Conservation (phyloP, 192 early-diverging fungal species). For the Entomortierella lignicola region DNA sequence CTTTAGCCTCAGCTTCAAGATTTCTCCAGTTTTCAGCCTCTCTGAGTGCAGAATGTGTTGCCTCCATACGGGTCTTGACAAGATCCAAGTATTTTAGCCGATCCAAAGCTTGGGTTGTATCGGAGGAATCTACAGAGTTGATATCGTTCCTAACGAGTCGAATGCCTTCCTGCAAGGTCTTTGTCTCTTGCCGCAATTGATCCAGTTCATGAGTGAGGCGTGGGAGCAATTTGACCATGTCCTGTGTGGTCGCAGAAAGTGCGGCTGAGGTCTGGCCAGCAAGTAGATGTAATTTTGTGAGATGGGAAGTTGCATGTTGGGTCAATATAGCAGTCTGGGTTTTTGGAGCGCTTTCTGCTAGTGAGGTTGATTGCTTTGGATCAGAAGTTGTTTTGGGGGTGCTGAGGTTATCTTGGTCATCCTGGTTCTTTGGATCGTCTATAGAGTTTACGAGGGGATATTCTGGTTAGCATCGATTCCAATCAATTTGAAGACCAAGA, state of each 20-base stretch:
- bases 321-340: conserved; percentile 33
- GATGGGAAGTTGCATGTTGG: conserved; percentile 62
- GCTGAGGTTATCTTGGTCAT: background rate
- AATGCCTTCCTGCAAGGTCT: conserved; percentile 58
- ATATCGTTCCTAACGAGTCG: conserved; percentile 57
- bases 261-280: conserved; percentile 66
- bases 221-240: conserved; percentile 69
- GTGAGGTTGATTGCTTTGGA: conserved; percentile 21
- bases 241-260: conserved; percentile 65
- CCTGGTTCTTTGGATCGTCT: conserved; percentile 21
- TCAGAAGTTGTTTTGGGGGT: conserved; percentile 8
- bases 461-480: too few relatives aligned
- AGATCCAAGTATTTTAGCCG: conserved; percentile 70
- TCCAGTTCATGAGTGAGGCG: conserved; percentile 72
- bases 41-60: conserved; percentile 65
- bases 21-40: conserved; percentile 87
- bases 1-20: conserved; percentile 72
- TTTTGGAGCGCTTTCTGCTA: conserved; percentile 8
- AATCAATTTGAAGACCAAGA: background rate
- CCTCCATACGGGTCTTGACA: conserved; percentile 76
- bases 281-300: conserved; percentile 69
- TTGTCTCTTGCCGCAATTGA: conserved; percentile 64
- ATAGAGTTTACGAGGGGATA: background rate
- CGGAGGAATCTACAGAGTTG: conserved; percentile 57
- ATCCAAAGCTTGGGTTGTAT: conserved; percentile 63